phyloP scores from a whole-genome alignment of 2,329 filamentous ascomycete species.

The Alternaria viburni region DNA sequence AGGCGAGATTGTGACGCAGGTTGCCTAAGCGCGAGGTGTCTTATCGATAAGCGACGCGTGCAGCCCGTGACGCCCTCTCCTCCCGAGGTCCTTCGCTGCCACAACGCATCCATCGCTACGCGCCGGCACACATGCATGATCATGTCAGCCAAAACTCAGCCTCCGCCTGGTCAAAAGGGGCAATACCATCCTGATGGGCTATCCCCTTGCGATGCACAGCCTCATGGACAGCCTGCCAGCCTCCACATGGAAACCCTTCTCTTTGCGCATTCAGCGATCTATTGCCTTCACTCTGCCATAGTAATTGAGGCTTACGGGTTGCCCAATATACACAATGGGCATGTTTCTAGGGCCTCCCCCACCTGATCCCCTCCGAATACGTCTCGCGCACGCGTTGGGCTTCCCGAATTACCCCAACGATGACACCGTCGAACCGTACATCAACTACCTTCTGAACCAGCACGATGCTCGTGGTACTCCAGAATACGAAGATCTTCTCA shows the following conservation, averaged over 20 bases:
- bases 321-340: not conserved
- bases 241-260: not conserved
- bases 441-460: conserved; percentile 27
- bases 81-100: not conserved
- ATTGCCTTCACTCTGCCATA: not conserved
- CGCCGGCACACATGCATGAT: not conserved
- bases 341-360: not conserved
- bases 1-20: not conserved
- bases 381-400: conserved; percentile 18
- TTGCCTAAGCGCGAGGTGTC: not conserved
- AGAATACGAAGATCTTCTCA: conserved; percentile 9
- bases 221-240: not conserved
- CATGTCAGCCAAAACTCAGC: not conserved
- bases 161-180: not conserved
- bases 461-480: conserved; percentile 8
- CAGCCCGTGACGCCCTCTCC: not conserved
- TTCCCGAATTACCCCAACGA: conserved; percentile 12
- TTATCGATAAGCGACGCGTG: not conserved
- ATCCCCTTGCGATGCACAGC: not conserved
- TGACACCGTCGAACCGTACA: conserved; percentile 17
- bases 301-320: not conserved
- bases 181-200: too few relatives aligned
- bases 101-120: not conserved
- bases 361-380: not conserved
- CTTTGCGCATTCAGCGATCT: not conserved